A percentile compares a stretch with the other conserved stretches of the same genome.
These are phyloP conservation scores for Arthrobotrys iridis DNA, from an alignment of 2,329 filamentous ascomycete species.

Conservation along the genomic window DNA sequence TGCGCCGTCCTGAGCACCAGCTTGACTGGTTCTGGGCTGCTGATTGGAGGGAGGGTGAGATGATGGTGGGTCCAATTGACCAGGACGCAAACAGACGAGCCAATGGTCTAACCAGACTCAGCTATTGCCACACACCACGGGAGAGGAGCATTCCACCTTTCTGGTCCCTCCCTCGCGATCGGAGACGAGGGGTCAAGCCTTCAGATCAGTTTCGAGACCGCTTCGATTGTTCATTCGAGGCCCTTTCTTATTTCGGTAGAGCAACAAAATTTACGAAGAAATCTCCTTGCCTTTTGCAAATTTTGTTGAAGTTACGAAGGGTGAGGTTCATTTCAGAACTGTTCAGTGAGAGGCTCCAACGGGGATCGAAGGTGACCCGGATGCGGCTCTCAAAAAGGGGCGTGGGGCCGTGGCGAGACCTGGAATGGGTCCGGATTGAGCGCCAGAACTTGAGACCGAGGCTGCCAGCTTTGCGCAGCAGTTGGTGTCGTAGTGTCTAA, in stretches of 20 bases:
- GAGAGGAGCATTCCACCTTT: slow-evolving; percentile 26
- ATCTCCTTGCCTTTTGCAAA: too few relatives aligned
- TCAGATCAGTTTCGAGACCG: slow-evolving; percentile 19
- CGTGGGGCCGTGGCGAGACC: not conserved
- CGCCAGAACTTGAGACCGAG: not conserved
- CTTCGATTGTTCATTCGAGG: slow-evolving; percentile 47
- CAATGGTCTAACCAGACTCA: slow-evolving; percentile 21
- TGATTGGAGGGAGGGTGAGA: slow-evolving; percentile 48
- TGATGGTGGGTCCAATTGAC: slow-evolving; percentile 39
- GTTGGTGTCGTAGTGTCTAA: not conserved
- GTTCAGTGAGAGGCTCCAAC: slow-evolving; percentile 15
- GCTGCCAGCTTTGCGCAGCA: not conserved
- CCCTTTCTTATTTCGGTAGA: slow-evolving; percentile 42
- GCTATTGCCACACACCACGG: slow-evolving; percentile 32
- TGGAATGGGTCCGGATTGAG: not conserved
- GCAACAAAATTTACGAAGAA: not conserved
- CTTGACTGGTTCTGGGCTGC: slow-evolving; percentile 15
- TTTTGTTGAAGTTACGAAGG: slow-evolving; percentile 43
- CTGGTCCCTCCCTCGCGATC: slow-evolving; percentile 43
- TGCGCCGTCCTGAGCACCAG: slow-evolving; percentile 42
- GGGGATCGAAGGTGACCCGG: not conserved
- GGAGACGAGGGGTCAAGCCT: slow-evolving; percentile 37
- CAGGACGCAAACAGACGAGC: slow-evolving; percentile 20
- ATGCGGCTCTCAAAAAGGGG: slow-evolving; percentile 10
- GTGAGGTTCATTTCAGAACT: slow-evolving; percentile 38